Base-by-base conservation (phyloP, 2,329 filamentous ascomycete genomes). In the Fusarium avenaceum region DNA sequence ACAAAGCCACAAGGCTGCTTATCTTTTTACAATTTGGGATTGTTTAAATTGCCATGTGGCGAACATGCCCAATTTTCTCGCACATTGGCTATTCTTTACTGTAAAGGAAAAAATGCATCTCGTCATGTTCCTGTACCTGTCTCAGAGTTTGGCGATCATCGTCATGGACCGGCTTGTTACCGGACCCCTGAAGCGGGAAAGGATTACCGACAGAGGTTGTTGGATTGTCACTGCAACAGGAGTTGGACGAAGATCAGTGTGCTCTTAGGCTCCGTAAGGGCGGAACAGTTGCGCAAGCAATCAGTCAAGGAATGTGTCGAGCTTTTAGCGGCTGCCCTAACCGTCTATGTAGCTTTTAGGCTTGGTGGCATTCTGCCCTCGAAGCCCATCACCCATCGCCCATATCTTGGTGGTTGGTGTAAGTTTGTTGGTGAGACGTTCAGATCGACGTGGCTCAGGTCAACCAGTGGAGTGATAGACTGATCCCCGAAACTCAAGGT, bases 11-110 rank as follows among this genome's bases (percentile, higher is more conserved):
- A 35, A 24, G 44, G 47, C 30, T 59, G 69, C 54, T 32, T 47
- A 69, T 71, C 65, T 47, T 68, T 68, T 72, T 58, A 60, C 69
- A 51, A 49, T 52, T 67, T 63, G 38, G 56, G 67, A 56, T 63
- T 49, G 53, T 61, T 61, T 51, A 58, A 51, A 72, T 71, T 63
- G 43, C 50, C 32, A 60, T 59, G 68, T 69, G 71, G 69, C 71
- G 58, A 73, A 54, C 50, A 56, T 55, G 52, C 42, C 44, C 20
- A 69, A 47, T 42, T 61, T 42, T 33, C 44, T 49, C 19, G n/a
- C 9, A n/a, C 28, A 44, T 49, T 33, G 26, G n/a, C 22, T 44
- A 11, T 10, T 30, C 10, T 10, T 30, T 30, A 30, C 28, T 30
- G 28, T 13, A 13, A 13, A 13, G 10, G 46, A 30, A 28, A 38